Evolutionary conservation across 768 basidiomycete genomes (phyloP), one percentile per base, ranked within the genome.

Genomic region (Tricholomella constricta): DNA sequence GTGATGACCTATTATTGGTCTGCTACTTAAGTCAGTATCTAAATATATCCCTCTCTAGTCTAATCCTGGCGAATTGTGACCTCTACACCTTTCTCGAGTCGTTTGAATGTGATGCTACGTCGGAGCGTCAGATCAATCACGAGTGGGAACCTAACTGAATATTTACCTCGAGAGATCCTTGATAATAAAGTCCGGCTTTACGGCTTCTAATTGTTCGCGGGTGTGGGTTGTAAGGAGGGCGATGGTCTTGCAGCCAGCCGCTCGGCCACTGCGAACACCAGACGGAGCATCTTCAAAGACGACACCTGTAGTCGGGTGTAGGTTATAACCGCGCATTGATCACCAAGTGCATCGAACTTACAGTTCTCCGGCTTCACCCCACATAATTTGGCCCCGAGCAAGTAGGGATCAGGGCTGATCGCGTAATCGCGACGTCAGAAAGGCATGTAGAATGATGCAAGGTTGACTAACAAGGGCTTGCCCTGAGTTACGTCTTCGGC

Each of bases 201-300:
- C 80, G 6, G 77, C 84, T 57, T 85, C 74, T 57, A 98, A 75
- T 59, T 86, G 81, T 52, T 84, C 81, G 45, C 82, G 75, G 22
- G 78, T 77, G 68, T 96, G 94, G 5, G 87, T 85, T 1, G 95
- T 98, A 53, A 91, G 76, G 25, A 97, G 71, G 1, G 83, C 96
- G 43, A 98, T 75, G 0, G 91, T 93, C 65, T 80, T 89, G 67
- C 89, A 87, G 12, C 96, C 94, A 5, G 93, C 91, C 0, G 86
- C 81, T 40, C 81, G 74, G 10, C 94, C 94, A 54, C 92, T 89
- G 35, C 74, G 75, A 61, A 98, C 77, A 17, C 94, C 95, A 14
- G 83, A 83, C 1, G 94, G 94, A 2, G 95, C 91, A 71, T 98
- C 96, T 66, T 96, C 94, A 27, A 98, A 81, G 14, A 97, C 95